A percentile compares a stretch with the other conserved stretches of the same genome.
Conservation (phyloP, 352 stramenopile genomes). For the Phytophthora boehmeriae region DNA sequence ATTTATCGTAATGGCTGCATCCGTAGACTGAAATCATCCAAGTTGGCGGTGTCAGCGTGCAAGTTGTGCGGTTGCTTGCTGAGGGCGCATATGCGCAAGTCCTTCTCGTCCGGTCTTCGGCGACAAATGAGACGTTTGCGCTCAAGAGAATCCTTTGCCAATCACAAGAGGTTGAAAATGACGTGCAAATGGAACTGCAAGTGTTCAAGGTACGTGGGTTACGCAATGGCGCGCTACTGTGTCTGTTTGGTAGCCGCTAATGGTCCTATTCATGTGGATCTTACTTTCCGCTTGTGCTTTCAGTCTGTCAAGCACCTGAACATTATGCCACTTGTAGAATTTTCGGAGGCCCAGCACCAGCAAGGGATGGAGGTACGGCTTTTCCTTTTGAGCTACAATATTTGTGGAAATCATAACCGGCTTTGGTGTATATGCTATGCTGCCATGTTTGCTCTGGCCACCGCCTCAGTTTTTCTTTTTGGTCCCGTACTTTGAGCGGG, state of each 20-base stretch:
- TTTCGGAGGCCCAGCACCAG: constrained; percentile 67
- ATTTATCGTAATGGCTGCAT: neutral
- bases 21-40: constrained; percentile 73
- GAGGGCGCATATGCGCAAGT: constrained; percentile 85
- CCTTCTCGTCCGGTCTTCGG: constrained; percentile 73
- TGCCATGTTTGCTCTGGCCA: too few relatives aligned
- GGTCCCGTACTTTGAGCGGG: constrained; percentile 85
- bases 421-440: too few relatives aligned
- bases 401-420: too few relatives aligned
- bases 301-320: constrained; percentile 85
- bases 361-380: constrained; percentile 72
- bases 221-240: neutral
- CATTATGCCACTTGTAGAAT: constrained; percentile 81
- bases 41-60: constrained; percentile 72
- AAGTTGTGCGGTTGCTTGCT: constrained; percentile 68
- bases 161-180: constrained; percentile 78
- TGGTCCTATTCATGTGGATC: too few relatives aligned
- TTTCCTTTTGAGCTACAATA: neutral
- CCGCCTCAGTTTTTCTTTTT: constrained; percentile 77
- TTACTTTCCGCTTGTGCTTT: neutral
- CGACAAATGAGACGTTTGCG: constrained; percentile 74
- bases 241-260: neutral
- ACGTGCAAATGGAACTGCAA: constrained; percentile 80
- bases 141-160: constrained; percentile 86
- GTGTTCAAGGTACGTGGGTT: constrained; percentile 63